phyloP scores from a whole-genome alignment of 2,329 filamentous ascomycete genomes.

The Epichloe hybrida region DNA sequence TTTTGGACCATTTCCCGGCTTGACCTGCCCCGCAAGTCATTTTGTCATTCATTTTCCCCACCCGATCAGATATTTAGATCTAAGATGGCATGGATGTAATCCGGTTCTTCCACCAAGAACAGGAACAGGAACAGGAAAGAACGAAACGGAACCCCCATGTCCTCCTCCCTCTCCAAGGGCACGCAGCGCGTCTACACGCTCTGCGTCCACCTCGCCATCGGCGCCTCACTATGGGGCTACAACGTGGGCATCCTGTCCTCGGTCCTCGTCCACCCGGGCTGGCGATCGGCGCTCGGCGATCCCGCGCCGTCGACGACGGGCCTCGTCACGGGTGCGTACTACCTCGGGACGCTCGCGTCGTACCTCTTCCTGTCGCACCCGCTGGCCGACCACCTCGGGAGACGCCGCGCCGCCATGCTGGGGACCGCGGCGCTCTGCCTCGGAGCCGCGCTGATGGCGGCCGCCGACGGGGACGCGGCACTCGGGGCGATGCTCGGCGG shows the following conservation, averaged over 20 bases:
- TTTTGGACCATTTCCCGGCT: no score
- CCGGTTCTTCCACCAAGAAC: no score
- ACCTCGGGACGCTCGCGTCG: constrained; percentile 40
- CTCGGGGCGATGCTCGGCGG: constrained; percentile 36
- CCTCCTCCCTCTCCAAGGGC: constrained; percentile 4
- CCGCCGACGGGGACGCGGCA: constrained; percentile 25
- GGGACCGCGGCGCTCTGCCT: constrained; percentile 33
- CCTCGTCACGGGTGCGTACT: constrained; percentile 43
- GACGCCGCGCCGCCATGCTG: constrained; percentile 34
- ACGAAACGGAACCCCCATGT: neutral
- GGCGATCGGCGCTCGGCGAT: constrained; percentile 30
- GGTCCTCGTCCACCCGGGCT: constrained; percentile 42
- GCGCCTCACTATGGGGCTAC: constrained; percentile 44
- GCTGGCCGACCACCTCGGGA: constrained; percentile 35
- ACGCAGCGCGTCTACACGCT: constrained; percentile 28
- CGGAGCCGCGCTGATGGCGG: constrained; percentile 35
- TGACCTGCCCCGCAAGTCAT: no score
- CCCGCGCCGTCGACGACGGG: constrained; percentile 33
- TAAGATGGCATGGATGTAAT: no score
- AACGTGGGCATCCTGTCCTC: constrained; percentile 45
- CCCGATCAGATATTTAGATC: no score
- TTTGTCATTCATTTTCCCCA: no score
- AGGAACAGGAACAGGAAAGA: neutral
- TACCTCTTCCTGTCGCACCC: constrained; percentile 41
- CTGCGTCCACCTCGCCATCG: constrained; percentile 40